A percentile compares a stretch with the other conserved stretches of the same genome.
phyloP scores from a whole-genome alignment of 2,329 filamentous ascomycete species.

The Aspergillus fumigatus region DNA sequence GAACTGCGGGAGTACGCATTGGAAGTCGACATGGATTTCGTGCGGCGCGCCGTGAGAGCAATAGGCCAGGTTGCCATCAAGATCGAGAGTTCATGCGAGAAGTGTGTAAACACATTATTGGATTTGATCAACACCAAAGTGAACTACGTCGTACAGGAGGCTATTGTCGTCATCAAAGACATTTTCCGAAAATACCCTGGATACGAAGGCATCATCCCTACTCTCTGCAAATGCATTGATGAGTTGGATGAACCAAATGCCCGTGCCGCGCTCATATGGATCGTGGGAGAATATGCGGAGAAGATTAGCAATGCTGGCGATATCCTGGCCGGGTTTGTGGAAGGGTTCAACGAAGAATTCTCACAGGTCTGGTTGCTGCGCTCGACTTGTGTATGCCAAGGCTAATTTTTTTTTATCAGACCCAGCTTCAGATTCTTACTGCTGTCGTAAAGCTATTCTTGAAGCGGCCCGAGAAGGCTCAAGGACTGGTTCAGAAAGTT shows the following conservation, averaged over 20 bases:
- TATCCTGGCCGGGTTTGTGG: slow-evolving; percentile 85
- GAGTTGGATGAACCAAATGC: slow-evolving; percentile 93
- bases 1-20: slow-evolving; percentile 96
- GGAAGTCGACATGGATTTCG: slow-evolving; percentile 99
- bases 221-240: slow-evolving; percentile 92
- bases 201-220: slow-evolving; percentile 96
- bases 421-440: slow-evolving; percentile 95
- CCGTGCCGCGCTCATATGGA: slow-evolving; percentile 91
- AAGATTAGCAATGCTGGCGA: slow-evolving; percentile 99
- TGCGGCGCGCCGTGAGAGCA: slow-evolving; percentile 85
- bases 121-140: slow-evolving; percentile 97
- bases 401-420: slow-evolving; percentile 48
- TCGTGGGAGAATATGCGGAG: slow-evolving; percentile 97
- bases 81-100: slow-evolving; percentile 90
- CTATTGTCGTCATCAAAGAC: slow-evolving; percentile 98
- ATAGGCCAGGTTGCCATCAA: slow-evolving; percentile 99
- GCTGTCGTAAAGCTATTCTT: slow-evolving; percentile 96
- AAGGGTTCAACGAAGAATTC: slow-evolving; percentile 93
- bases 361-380: slow-evolving; percentile 63
- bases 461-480: slow-evolving; percentile 90
- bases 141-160: slow-evolving; percentile 98
- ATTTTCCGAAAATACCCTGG: slow-evolving; percentile 97
- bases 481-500: slow-evolving; percentile 89
- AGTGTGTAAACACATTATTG: slow-evolving; percentile 88
- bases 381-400: neutral